Evolutionary conservation across 352 stramenopile genomes (phyloP).

Genomic region (Aphanomyces stellatus): DNA sequence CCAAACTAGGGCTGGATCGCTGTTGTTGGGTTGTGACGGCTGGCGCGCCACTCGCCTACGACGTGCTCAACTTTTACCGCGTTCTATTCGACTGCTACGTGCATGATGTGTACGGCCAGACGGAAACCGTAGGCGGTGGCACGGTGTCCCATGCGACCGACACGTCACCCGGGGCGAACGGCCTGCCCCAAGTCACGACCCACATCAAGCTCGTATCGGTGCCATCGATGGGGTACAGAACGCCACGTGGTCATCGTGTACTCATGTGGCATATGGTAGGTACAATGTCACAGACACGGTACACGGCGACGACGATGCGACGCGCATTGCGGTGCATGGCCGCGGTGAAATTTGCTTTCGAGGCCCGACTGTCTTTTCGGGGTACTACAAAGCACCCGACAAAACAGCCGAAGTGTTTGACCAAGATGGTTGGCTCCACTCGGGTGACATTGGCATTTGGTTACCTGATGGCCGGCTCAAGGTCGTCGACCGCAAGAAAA

Average conservation of each 20-base stretch:
- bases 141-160: conserved; percentile 31
- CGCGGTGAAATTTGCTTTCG: conserved; percentile 33
- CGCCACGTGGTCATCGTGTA: too few relatives aligned
- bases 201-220: conserved; percentile 93
- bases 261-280: background rate
- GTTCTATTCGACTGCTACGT: conserved; percentile 87
- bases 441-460: conserved; percentile 94
- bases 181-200: conserved; percentile 67
- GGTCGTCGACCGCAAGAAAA: conserved; percentile 90
- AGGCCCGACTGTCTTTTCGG: conserved; percentile 77
- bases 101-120: conserved; percentile 93
- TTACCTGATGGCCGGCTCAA: conserved; percentile 86
- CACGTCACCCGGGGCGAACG: conserved; percentile 80
- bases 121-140: conserved; percentile 56
- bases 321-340: background rate
- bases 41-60: conserved; percentile 85
- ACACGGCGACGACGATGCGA: conserved; percentile 9
- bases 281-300: conserved; percentile 28
- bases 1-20: conserved; percentile 74
- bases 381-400: conserved; percentile 90
- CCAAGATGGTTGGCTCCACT: conserved; percentile 95
- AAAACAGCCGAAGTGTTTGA: conserved; percentile 90
- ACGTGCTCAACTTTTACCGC: conserved; percentile 92
- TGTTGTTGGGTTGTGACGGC: conserved; percentile 86
- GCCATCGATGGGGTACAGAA: conserved; percentile 94